phyloP scores from a whole-genome alignment of 805 yeast genomes.

The Barnettozyma populi region DNA sequence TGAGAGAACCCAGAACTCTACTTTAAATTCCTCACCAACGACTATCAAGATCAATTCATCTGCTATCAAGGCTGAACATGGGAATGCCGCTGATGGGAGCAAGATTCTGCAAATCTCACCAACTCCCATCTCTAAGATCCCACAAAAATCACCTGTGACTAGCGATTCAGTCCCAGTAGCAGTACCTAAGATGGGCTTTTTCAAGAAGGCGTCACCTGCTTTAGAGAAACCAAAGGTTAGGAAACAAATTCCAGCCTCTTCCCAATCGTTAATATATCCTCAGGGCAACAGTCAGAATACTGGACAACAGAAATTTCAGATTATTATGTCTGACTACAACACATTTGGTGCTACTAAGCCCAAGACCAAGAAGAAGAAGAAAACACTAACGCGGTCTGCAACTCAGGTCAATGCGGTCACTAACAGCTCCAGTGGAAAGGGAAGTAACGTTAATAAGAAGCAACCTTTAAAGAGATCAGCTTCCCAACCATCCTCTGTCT shows the following conservation, averaged over 20 bases:
- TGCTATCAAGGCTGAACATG: constrained; percentile 20
- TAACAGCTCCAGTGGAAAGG: background rate
- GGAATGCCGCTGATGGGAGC: background rate
- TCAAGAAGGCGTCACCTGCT: constrained; percentile 18
- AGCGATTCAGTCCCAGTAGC: background rate
- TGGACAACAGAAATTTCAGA: constrained; percentile 24
- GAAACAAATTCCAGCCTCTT: background rate
- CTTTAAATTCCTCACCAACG: constrained; percentile 25
- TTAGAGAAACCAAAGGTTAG: background rate
- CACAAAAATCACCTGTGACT: background rate
- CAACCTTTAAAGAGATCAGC: constrained; percentile 19
- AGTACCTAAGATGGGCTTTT: constrained; percentile 25
- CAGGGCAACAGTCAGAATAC: constrained; percentile 2
- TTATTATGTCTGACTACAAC: constrained; percentile 32
- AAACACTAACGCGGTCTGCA: constrained; percentile 20
- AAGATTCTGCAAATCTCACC: constrained; percentile 21
- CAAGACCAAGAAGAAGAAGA: constrained; percentile 12
- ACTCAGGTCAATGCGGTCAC: constrained; percentile 10
- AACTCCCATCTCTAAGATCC: constrained; percentile 20
- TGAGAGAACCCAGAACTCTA: constrained; percentile 12
- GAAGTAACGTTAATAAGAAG: constrained; percentile 13
- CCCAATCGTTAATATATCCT: background rate
- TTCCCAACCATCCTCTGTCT: constrained; percentile 21
- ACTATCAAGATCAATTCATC: constrained; percentile 26
- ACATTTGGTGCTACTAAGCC: constrained; percentile 17